Percentiles rank a stretch among this genome's conserved stretches.
phyloP scores from a whole-genome alignment of 2,329 filamentous ascomycete genomes.

The Xylariaceae sp. region DNA sequence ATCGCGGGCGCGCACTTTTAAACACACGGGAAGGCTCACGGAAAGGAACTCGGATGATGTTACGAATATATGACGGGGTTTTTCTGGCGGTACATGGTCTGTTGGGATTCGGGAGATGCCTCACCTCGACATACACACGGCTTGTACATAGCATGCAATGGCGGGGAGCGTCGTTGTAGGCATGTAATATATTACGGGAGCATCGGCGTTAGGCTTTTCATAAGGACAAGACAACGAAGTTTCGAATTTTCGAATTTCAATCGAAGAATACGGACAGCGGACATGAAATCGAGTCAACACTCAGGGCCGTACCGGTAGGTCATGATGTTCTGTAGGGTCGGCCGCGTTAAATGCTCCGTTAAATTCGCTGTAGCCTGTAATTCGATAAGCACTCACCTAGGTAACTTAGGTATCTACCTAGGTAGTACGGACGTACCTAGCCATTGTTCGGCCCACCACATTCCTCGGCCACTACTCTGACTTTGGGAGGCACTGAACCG shows the following conservation, averaged over 20 bases:
- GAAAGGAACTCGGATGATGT: slow-evolving; percentile 8
- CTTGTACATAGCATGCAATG: neutral
- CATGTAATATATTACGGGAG: neutral
- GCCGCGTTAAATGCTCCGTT: no score
- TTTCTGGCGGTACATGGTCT: slow-evolving; percentile 5
- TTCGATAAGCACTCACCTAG: neutral
- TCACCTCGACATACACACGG: neutral
- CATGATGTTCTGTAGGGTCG: no score
- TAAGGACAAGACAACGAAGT: neutral
- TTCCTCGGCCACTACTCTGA: no score
- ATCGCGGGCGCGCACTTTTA: slow-evolving; percentile 29
- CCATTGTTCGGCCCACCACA: no score
- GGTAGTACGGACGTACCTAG: no score
- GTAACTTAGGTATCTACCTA: neutral
- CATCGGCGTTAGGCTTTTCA: slow-evolving; percentile 2
- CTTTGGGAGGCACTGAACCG: no score
- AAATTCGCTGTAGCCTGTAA: neutral
- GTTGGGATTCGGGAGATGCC: slow-evolving; percentile 4
- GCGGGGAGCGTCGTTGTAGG: no score
- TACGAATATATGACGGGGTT: slow-evolving; percentile 17
- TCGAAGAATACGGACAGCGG: neutral
- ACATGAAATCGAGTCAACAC: neutral
- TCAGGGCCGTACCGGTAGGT: neutral
- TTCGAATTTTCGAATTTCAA: no score
- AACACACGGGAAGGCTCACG: neutral